Percentiles rank a stretch among this genome's conserved stretches.
phyloP scores from a whole-genome alignment of 192 early-diverging fungal genomes.

The Globomyces pollinis-pini region DNA sequence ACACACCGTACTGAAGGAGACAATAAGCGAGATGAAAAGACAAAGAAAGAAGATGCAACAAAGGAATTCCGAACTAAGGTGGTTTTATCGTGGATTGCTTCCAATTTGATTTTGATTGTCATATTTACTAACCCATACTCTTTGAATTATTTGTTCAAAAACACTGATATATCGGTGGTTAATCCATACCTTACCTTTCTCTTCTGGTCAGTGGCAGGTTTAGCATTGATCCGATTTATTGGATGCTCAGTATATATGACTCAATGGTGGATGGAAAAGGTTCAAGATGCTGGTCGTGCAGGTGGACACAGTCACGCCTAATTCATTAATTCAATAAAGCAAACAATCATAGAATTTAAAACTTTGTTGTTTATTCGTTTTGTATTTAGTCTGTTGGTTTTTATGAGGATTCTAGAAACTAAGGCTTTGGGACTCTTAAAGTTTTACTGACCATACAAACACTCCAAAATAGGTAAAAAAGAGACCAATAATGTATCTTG shows the following conservation, averaged over 20 bases:
- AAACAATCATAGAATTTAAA: too few relatives aligned
- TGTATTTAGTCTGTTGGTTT: too few relatives aligned
- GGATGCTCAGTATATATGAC: conserved; percentile 23
- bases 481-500: neutral
- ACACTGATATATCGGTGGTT: conserved; percentile 6
- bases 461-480: neutral
- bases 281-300: conserved; percentile 12
- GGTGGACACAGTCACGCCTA: too few relatives aligned
- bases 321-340: too few relatives aligned
- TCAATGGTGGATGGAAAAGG: conserved; percentile 20
- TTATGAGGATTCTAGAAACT: too few relatives aligned
- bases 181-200: conserved; percentile 43
- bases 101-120: conserved; percentile 33
- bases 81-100: conserved; percentile 38
- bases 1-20: conserved; percentile 45
- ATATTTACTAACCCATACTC: conserved; percentile 30
- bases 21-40: conserved; percentile 17
- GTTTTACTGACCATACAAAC: neutral
- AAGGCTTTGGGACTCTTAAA: conserved; percentile 1
- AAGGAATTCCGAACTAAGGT: conserved; percentile 44
- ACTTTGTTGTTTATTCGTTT: too few relatives aligned
- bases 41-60: conserved; percentile 39
- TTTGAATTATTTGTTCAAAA: conserved; percentile 22
- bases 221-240: conserved; percentile 26
- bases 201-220: conserved; percentile 32